These are phyloP conservation scores for Aureoboletus auriporus DNA, from an alignment of 768 basidiomycete species.

Conservation along the genomic window DNA sequence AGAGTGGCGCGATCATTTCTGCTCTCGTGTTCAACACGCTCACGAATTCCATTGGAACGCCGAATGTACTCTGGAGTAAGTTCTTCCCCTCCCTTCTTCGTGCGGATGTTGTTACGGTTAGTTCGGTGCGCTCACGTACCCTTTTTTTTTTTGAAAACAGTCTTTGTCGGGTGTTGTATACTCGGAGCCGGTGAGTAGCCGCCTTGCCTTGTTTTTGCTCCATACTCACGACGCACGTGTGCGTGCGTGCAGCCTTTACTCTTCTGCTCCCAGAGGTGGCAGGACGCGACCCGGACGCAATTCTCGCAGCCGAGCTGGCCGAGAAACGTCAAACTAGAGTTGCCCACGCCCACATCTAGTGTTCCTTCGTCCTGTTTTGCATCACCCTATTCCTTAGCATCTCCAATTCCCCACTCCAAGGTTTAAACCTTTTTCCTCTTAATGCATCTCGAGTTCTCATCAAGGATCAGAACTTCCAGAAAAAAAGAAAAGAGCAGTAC, in stretches of 20 bases:
- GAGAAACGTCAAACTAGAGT: slow-evolving; percentile 8
- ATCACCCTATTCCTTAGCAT: no score
- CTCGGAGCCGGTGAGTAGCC: slow-evolving; percentile 43
- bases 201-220: not conserved
- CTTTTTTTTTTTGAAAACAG: slow-evolving; percentile 26
- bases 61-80: slow-evolving; percentile 68
- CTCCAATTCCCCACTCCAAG: no score
- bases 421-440: no score
- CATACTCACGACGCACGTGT: not conserved
- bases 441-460: no score
- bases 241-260: slow-evolving; percentile 29
- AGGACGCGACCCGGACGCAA: slow-evolving; percentile 46
- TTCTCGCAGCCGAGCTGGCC: slow-evolving; percentile 38
- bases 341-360: not conserved
- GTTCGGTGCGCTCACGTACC: not conserved
- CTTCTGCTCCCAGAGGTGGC: slow-evolving; percentile 50
- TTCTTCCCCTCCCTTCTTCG: slow-evolving; percentile 9
- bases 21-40: slow-evolving; percentile 70
- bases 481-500: no score
- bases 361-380: no score
- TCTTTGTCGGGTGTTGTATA: slow-evolving; percentile 64
- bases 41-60: slow-evolving; percentile 57
- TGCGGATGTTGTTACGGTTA: not conserved
- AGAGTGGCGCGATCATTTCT: slow-evolving; percentile 73
- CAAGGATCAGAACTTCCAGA: no score